phyloP scores from a whole-genome alignment of 2,329 filamentous ascomycete genomes.

The Clarireedia monteithiana region DNA sequence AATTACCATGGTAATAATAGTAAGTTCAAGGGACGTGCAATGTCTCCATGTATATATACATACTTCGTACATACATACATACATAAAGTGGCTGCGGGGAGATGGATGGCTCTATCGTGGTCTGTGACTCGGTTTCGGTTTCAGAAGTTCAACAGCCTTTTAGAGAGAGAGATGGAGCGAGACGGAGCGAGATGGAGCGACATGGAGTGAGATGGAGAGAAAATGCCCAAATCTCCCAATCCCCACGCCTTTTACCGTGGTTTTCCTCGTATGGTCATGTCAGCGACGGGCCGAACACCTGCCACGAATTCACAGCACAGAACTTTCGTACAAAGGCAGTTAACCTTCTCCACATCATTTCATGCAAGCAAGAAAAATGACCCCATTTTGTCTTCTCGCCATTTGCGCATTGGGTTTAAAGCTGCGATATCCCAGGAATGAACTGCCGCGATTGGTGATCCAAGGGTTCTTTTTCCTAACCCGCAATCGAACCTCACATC shows the following conservation, averaged over 20 bases:
- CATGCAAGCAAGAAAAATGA: not conserved
- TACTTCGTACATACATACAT: too few species aligned
- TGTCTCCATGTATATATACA: too few species aligned
- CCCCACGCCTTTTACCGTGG: not conserved
- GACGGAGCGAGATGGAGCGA: too few species aligned
- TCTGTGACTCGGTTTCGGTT: not conserved
- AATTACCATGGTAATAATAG: too few species aligned
- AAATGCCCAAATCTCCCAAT: not conserved
- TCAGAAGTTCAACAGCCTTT: not conserved
- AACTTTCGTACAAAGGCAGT: not conserved
- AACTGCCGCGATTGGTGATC: constrained; percentile 6
- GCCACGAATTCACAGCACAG: not conserved
- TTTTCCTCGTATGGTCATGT: not conserved
- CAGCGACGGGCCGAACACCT: not conserved
- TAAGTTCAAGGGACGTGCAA: too few species aligned
- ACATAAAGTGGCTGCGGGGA: too few species aligned
- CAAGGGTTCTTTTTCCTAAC: not conserved
- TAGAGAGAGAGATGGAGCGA: too few species aligned
- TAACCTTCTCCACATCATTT: not conserved
- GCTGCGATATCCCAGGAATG: not conserved
- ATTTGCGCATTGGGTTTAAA: not conserved
- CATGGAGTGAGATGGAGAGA: not conserved
- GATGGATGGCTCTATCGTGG: too few species aligned
- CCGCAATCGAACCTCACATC: not conserved
- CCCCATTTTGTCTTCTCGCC: not conserved